phyloP scores from a whole-genome alignment of 2,329 filamentous ascomycete genomes.

The Cryphonectria radicalis region DNA sequence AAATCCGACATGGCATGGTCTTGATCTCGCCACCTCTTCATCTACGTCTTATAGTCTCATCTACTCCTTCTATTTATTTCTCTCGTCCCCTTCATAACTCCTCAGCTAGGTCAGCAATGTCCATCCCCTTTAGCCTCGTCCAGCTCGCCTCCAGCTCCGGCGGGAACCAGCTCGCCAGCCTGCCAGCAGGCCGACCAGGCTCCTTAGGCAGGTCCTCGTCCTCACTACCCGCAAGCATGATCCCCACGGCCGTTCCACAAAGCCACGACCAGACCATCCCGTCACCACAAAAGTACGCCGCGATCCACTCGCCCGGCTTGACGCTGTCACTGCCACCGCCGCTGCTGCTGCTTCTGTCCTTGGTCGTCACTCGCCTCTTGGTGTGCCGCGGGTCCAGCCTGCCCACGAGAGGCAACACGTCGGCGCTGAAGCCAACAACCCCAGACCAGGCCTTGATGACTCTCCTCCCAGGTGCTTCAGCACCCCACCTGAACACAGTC shows the following conservation, averaged over 20 bases:
- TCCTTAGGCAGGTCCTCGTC: conserved; percentile 36
- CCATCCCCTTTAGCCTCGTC: conserved; percentile 42
- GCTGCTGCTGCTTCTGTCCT: neutral
- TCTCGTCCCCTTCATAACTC: neutral
- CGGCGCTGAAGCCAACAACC: conserved; percentile 52
- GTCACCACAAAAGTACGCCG: conserved; percentile 55
- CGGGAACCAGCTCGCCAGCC: conserved; percentile 47
- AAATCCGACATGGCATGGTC: too few species aligned
- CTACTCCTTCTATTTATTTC: neutral
- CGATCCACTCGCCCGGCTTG: conserved; percentile 52
- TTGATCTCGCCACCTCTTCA: too few species aligned
- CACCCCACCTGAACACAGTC: conserved; percentile 44
- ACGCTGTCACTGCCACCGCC: neutral
- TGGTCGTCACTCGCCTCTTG: conserved; percentile 29
- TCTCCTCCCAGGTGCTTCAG: conserved; percentile 32
- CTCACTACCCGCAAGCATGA: conserved; percentile 50
- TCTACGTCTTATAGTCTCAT: neutral
- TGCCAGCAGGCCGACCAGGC: conserved; percentile 43
- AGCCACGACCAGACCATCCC: conserved; percentile 61
- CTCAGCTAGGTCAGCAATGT: conserved; percentile 42
- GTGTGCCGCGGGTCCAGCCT: conserved; percentile 42
- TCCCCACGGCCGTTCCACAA: conserved; percentile 50
- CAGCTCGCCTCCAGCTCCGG: conserved; percentile 40
- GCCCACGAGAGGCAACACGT: conserved; percentile 54
- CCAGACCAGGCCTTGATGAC: conserved; percentile 54